Conservation (phyloP, 192 early-diverging fungal species). For the Linnemannia zychae region DNA sequence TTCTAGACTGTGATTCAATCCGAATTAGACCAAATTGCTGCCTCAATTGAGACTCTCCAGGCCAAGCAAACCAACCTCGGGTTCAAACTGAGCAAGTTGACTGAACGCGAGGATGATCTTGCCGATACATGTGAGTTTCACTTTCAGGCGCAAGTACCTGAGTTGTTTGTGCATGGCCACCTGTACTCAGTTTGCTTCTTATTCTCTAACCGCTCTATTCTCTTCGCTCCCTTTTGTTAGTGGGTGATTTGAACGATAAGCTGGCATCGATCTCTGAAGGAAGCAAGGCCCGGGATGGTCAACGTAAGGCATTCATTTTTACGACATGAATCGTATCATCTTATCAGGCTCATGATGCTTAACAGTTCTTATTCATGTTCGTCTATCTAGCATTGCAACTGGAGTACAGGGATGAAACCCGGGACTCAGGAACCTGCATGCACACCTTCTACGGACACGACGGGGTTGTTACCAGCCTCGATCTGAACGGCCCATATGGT, state of each 20-base stretch:
- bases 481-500: slow-evolving; percentile 68
- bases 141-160: neutral
- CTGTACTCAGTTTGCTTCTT: too few species aligned
- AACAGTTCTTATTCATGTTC: neutral
- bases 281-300: slow-evolving; percentile 33
- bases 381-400: slow-evolving; percentile 38
- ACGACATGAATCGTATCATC: neutral
- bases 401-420: slow-evolving; percentile 44
- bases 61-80: slow-evolving; percentile 61
- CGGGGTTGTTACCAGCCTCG: slow-evolving; percentile 71
- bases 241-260: slow-evolving; percentile 62
- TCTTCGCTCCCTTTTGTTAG: slow-evolving; percentile 35
- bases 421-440: slow-evolving; percentile 60
- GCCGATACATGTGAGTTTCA: slow-evolving; percentile 50
- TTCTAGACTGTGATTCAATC: slow-evolving; percentile 49
- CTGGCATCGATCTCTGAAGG: slow-evolving; percentile 57
- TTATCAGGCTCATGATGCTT: neutral
- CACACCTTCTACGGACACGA: slow-evolving; percentile 74
- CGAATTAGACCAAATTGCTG: slow-evolving; percentile 64
- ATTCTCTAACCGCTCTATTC: neutral
- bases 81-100: slow-evolving; percentile 58
- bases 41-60: slow-evolving; percentile 64
- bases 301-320: slow-evolving; percentile 29
- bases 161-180: neutral
- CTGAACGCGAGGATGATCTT: slow-evolving; percentile 59